Conservation (phyloP, 352 stramenopile genomes). For the Phytophthora sansomeana region DNA sequence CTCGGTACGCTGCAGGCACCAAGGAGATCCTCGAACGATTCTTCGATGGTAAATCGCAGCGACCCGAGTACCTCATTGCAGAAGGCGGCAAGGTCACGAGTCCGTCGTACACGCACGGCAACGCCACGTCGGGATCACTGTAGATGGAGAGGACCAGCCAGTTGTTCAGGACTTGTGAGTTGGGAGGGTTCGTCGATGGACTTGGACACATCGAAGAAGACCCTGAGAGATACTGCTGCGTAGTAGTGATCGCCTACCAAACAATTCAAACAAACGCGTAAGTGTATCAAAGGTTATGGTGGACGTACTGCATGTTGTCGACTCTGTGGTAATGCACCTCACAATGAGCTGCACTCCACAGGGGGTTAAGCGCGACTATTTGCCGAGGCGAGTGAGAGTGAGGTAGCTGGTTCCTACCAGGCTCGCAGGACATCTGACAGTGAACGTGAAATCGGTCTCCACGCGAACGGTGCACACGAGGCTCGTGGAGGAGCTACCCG, state of each 20-base stretch:
- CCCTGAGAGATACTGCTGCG: background rate
- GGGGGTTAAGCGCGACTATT: background rate
- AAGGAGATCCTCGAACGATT: slow-evolving; percentile 57
- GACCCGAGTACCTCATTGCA: slow-evolving; percentile 51
- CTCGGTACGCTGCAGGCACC: slow-evolving; percentile 44
- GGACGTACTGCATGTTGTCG: no score
- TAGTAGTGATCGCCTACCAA: no score
- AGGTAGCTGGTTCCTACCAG: background rate
- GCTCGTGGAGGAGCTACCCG: background rate
- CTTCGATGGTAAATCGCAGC: slow-evolving; percentile 48
- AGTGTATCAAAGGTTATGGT: no score
- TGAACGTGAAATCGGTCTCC: background rate
- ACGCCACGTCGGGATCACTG: slow-evolving; percentile 37
- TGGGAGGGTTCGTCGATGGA: background rate
- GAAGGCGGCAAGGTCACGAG: slow-evolving; percentile 48
- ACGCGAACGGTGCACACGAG: background rate
- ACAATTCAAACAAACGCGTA: no score
- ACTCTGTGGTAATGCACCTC: no score
- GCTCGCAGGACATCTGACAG: background rate
- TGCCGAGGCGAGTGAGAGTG: background rate
- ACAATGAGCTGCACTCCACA: no score
- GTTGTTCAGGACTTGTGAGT: background rate
- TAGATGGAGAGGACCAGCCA: slow-evolving; percentile 7
- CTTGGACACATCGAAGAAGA: background rate
- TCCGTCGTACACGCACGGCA: slow-evolving; percentile 42